Base-by-base conservation (phyloP, 768 basidiomycete genomes). In the Hygrocybe coccinea region DNA sequence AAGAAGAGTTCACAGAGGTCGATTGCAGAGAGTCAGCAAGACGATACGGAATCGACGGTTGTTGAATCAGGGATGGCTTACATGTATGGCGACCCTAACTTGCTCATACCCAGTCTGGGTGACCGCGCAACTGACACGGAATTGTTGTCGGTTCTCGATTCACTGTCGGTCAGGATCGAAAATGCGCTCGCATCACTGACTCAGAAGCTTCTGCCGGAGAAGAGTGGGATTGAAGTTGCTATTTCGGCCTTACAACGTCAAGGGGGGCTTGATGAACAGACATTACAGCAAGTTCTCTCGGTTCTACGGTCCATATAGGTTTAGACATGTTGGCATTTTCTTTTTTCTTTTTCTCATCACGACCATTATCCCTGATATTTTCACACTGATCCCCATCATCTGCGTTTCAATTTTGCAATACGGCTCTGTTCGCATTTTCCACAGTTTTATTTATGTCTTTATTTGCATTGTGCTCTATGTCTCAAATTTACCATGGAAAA, bases 71-170 rank as follows among this genome's bases (percentile, higher is more conserved):
- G 69, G 15, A 64, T 70, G 5, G 54, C 68, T 9, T 75, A 76
- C 58, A 71, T 86, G 50, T 76, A 78, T 62, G 83, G 80, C 50
- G 81, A 89, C 56, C 83, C 83, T 1, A 76, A 79, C 51, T 69
- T 82, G 44, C 74, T 91, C 35, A 63, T 93, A 2, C 91, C 94
- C 0, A 69, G 78, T 9, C 79, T 95, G 69, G 74, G 75, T 57
- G 84, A 87, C 50, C 83, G 82, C 58, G 82, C 86, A 61, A 76
- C 81, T 25, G 91, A 94, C 60, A 69, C 77, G 15, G 89, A 95
- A 56, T 70, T 94, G 51, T 79, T 85, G 70, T 69, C 80, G 56
- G 71, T 91, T n/a, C 75, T 97, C 33, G 88, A 93, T 61, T 89
- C 85, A 11, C 66, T 95, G 50, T 76, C 86, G 29, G 71, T 82